A percentile compares a stretch with the other conserved stretches of the same genome.
These are phyloP conservation scores for Mucor irregularis DNA, from an alignment of 371 early-diverging fungal genomes.

Conservation along the genomic window DNA sequence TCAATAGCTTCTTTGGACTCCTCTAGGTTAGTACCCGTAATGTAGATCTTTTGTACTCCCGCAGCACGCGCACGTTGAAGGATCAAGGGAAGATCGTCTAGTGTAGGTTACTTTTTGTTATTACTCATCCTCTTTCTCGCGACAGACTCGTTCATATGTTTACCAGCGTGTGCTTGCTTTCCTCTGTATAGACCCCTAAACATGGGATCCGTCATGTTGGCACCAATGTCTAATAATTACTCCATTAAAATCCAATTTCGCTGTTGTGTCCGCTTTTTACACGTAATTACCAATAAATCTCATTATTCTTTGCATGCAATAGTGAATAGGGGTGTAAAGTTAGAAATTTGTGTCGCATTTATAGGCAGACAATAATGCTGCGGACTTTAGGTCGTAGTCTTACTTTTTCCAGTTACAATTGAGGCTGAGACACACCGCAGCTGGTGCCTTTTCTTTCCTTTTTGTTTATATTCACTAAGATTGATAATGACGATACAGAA, in stretches of 20 bases:
- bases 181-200: constrained; percentile 83
- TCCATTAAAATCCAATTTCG: too few species aligned
- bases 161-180: constrained; percentile 72
- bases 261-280: background rate
- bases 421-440: too few species aligned
- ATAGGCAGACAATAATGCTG: too few species aligned
- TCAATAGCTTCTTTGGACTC: constrained; percentile 66
- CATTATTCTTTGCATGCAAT: constrained; percentile 11
- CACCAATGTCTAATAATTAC: constrained; percentile 75
- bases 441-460: too few species aligned
- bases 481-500: too few species aligned
- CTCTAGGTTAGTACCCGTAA: constrained; percentile 73
- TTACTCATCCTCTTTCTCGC: background rate
- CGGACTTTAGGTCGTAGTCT: too few species aligned
- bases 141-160: too few species aligned
- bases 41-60: constrained; percentile 71
- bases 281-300: constrained; percentile 13
- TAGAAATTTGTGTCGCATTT: too few species aligned
- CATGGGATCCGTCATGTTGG: constrained; percentile 84
- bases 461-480: too few species aligned
- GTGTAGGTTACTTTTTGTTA: background rate
- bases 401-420: too few species aligned
- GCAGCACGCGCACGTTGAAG: constrained; percentile 65
- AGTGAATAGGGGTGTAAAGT: too few species aligned
- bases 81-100: constrained; percentile 72